phyloP scores from a whole-genome alignment of 1,284 basidiomycete species.

The Cryptococcus deneoformans region DNA sequence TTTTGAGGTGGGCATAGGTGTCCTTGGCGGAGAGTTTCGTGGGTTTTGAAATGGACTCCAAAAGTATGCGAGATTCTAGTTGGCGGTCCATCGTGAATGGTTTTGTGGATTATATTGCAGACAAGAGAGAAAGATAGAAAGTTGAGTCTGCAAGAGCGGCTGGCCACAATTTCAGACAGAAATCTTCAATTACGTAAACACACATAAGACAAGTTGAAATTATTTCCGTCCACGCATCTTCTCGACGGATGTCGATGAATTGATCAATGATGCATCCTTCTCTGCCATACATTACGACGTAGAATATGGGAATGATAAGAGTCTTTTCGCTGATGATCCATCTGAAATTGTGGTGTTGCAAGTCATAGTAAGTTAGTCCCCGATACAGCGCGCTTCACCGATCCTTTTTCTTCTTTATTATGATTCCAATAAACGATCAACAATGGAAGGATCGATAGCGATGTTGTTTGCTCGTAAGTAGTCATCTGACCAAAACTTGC shows the following conservation, averaged over 20 bases:
- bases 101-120: neutral
- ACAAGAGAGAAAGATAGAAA: neutral
- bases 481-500: conserved; percentile 77
- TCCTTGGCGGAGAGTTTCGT: conserved; percentile 24
- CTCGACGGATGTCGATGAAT: too few species aligned
- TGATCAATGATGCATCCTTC: too few species aligned
- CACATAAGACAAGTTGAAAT: too few species aligned
- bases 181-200: too few species aligned
- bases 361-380: too few species aligned
- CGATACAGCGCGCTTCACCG: too few species aligned
- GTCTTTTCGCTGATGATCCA: too few species aligned
- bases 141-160: neutral
- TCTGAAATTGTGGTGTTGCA: too few species aligned
- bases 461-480: conserved; percentile 66
- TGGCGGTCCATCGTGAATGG: conserved; percentile 42
- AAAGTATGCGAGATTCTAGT: conserved; percentile 41
- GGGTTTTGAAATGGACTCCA: conserved; percentile 30
- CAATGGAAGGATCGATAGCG: conserved; percentile 49
- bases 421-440: conserved; percentile 24
- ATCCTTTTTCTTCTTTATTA: neutral
- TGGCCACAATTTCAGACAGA: too few species aligned
- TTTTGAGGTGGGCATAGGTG: conserved; percentile 32
- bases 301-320: too few species aligned
- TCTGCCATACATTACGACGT: too few species aligned
- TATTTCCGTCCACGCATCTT: too few species aligned